Base-by-base conservation (phyloP, 371 early-diverging fungal genomes). In the Mucor saturninus region DNA sequence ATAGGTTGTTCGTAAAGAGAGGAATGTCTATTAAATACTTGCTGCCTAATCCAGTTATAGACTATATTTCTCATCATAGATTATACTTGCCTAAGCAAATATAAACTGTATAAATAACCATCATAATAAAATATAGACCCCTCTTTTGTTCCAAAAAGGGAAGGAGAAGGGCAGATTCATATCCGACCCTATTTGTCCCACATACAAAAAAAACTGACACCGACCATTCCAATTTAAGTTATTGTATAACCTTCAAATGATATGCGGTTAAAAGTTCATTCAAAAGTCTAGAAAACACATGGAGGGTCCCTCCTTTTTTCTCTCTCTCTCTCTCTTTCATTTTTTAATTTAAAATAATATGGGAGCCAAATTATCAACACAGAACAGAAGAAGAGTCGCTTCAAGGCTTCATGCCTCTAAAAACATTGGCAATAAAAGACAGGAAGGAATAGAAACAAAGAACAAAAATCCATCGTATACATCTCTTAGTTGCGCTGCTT, bases 11-110 rank as follows among this genome's bases (percentile, higher is more conserved):
- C 77, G 89, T 98, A 56, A 93, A 94, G 68, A 86, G 98, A 39
- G 89, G 89, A 46, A 92, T 97, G 93, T 94, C 94, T 11, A 94
- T 97, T 77, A 95, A 94, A 71, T 98, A 97, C 69, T 79, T 98
- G 8, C 76, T 97, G 3, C 98, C 98, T 9, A 92, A 96, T 40
- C 84, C 88, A 4, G 98, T 98, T 6, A 91, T 97, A 61, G 87
- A 91, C 14, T 97, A 98, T 72, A 97, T 98, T 54, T 72, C 85
- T 38, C 75, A 84, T 8, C 83, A 95, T 67, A 59, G 79, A 10
- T 81, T 98, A 29, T 98, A 92, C 68, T 51, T 68, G 48, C 69
- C 54, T 31, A 28, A 21, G 21, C 21, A 21, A 21, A 21, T 21
- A 21, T 21, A 21, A 21, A 21, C 21, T 21, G 21, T 21, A 21